A percentile compares a stretch with the other conserved stretches of the same genome.
These are phyloP conservation scores for Syncephalastrum sp. DNA, from an alignment of 371 early-diverging fungal species.

Conservation along the genomic window DNA sequence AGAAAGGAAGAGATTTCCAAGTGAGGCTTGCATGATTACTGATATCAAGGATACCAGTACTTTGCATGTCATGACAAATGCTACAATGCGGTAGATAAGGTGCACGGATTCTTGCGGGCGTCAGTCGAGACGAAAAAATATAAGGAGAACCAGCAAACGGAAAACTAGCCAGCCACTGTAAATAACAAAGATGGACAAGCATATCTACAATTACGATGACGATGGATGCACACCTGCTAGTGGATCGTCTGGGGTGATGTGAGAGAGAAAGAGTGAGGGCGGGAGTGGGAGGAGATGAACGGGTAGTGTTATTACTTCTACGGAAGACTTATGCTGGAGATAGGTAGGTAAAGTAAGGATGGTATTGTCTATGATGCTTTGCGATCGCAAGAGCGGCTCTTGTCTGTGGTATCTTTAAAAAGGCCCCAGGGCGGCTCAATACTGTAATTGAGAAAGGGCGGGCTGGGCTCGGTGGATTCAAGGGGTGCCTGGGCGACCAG, in stretches of 20 bases:
- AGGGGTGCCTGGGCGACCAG: conserved; percentile 13
- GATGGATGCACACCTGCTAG: no score
- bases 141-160: conserved; percentile 52
- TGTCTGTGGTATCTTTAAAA: conserved; percentile 1
- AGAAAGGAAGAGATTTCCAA: neutral
- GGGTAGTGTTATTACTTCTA: no score
- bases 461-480: conserved; percentile 5
- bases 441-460: conserved; percentile 12
- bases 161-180: neutral
- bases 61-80: conserved; percentile 48
- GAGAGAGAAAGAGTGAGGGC: no score
- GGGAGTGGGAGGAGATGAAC: no score
- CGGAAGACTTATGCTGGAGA: neutral
- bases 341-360: no score
- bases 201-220: no score
- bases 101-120: conserved; percentile 58
- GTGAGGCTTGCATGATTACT: neutral
- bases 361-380: no score
- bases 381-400: no score
- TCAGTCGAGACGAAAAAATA: conserved; percentile 57
- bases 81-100: conserved; percentile 48
- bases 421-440: conserved; percentile 9
- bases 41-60: conserved; percentile 26
- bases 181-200: no score
- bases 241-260: no score